These are phyloP conservation scores for Eucalyptus coolabah DNA, from an alignment of 345 rosid species.

Conservation along the genomic window DNA sequence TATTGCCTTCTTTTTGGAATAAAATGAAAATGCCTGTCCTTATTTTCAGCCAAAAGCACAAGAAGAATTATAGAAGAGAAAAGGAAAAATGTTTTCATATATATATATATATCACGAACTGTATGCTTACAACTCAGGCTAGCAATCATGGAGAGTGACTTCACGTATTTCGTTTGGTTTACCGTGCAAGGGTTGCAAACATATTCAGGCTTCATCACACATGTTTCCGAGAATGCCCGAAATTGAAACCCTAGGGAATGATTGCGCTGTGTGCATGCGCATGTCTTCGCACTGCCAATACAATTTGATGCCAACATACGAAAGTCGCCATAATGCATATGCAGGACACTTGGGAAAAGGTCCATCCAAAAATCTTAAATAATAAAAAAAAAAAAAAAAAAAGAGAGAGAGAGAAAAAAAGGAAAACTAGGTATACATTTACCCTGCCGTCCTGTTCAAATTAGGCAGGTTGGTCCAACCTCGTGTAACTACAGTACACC, in stretches of 20 bases:
- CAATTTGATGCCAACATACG: neutral
- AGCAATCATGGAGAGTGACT: neutral
- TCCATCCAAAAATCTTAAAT: too few species aligned
- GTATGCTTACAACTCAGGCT: neutral
- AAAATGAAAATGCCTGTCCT: neutral
- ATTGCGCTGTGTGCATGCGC: neutral
- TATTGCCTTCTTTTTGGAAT: neutral
- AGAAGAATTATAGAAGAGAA: neutral
- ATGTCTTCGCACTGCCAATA: neutral
- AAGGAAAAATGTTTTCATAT: neutral
- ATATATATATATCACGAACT: neutral
- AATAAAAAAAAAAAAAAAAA: fast-evolving
- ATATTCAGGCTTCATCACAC: neutral
- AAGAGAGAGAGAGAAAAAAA: neutral
- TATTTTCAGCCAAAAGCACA: neutral
- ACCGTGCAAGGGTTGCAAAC: neutral
- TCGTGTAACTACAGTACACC: neutral
- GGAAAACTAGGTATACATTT: neutral
- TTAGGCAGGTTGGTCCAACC: neutral
- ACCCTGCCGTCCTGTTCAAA: neutral
- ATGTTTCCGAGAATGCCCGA: neutral
- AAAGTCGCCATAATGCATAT: neutral
- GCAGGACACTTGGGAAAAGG: neutral
- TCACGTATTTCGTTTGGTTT: neutral
- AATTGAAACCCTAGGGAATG: neutral